A percentile compares a stretch with the other conserved stretches of the same genome.
Conservation (phyloP, 225 moss, liverwort and hornwort genomes). For the Anthoceros angustus region DNA sequence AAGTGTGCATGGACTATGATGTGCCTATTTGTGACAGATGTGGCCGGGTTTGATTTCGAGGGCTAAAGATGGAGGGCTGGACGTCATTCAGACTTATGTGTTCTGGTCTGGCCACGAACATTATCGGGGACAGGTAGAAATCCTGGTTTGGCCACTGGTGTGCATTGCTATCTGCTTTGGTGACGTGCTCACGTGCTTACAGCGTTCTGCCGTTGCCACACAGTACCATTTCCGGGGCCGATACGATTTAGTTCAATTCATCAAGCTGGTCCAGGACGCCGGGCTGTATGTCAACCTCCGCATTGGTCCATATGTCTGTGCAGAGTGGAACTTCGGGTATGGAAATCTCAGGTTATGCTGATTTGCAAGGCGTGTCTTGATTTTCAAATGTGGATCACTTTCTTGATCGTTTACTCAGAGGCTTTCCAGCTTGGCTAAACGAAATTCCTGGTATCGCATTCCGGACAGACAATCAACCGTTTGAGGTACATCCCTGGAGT, state of each 20-base stretch:
- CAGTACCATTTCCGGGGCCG: slow-evolving; percentile 84
- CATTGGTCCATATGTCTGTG: slow-evolving; percentile 95
- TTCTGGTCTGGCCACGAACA: slow-evolving; percentile 98
- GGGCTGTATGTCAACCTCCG: slow-evolving; percentile 82
- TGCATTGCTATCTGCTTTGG: background rate
- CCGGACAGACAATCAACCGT: slow-evolving; percentile 68
- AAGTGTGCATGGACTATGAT: too few relatives aligned
- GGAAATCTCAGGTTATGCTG: slow-evolving; percentile 1
- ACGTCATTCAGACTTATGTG: slow-evolving; percentile 80
- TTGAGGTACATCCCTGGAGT: slow-evolving; percentile 28
- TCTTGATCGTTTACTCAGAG: slow-evolving; percentile 30
- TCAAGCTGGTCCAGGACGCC: slow-evolving; percentile 49
- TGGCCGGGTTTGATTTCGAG: slow-evolving; percentile 65
- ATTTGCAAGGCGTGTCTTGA: background rate
- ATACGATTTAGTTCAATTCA: slow-evolving; percentile 75
- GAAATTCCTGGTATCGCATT: slow-evolving; percentile 66
- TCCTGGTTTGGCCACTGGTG: background rate
- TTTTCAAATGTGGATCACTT: background rate
- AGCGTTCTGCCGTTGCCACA: slow-evolving; percentile 3
- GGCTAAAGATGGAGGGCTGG: slow-evolving; percentile 69
- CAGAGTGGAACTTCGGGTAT: slow-evolving; percentile 99
- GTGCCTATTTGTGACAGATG: slow-evolving; percentile 30
- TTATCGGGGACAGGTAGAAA: slow-evolving; percentile 57
- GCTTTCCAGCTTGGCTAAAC: slow-evolving; percentile 71
- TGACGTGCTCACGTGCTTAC: background rate